Conservation (phyloP, 129 eudicot species). For the Pseudognaphalium luteoalbum region DNA sequence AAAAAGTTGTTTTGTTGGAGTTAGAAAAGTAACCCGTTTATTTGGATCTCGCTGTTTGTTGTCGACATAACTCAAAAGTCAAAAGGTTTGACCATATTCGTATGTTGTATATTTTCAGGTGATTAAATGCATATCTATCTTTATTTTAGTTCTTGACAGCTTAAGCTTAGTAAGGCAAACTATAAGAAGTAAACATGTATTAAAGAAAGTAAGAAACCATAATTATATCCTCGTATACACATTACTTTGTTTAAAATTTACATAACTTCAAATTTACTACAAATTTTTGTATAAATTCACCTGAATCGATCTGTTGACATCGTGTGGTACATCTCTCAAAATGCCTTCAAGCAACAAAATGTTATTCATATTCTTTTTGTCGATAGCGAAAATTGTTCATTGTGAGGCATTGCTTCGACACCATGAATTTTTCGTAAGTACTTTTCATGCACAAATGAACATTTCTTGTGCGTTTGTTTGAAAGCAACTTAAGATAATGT, state of each 20-base stretch:
- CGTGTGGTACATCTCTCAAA: neutral
- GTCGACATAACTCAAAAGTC: neutral
- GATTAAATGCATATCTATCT: neutral
- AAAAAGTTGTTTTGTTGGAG: no score
- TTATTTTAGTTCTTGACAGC: neutral
- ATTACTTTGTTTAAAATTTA: constrained; percentile 15
- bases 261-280: neutral
- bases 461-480: neutral
- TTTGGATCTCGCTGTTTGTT: neutral
- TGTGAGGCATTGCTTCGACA: constrained; percentile 35
- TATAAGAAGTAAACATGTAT: neutral
- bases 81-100: neutral
- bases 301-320: neutral
- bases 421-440: constrained; percentile 39
- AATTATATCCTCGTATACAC: constrained; percentile 14
- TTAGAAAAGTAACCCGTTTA: neutral
- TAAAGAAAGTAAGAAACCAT: neutral
- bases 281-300: neutral
- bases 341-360: constrained; percentile 17
- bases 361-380: neutral
- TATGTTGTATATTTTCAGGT: neutral
- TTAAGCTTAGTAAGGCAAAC: neutral
- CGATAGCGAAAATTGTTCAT: neutral
- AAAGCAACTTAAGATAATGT: neutral
- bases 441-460: neutral